phyloP scores from a whole-genome alignment of 108 stramenopile genomes.

The Discostella pseudostelligera region DNA sequence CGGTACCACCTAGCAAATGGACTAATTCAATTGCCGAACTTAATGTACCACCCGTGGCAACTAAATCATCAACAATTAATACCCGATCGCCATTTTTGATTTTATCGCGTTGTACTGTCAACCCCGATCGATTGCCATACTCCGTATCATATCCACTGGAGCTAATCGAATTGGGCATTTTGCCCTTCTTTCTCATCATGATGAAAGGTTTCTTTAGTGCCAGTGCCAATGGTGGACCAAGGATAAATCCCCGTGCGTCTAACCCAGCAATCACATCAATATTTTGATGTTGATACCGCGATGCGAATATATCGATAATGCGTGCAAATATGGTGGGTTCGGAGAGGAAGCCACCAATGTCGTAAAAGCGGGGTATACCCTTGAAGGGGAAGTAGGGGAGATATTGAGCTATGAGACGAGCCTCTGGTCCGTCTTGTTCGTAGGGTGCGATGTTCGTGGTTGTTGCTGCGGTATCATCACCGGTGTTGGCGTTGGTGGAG shows the following conservation, averaged over 20 bases:
- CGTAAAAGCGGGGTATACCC: conserved; percentile 97
- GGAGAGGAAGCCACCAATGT: conserved; percentile 94
- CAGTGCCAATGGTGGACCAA: conserved; percentile 96
- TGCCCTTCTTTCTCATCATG: conserved; percentile 98
- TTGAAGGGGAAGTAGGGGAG: conserved; percentile 98
- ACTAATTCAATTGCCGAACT: conserved; percentile 71
- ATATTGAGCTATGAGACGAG: conserved; percentile 88
- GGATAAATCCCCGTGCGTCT: conserved; percentile 95
- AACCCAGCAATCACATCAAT: conserved; percentile 88
- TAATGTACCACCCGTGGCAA: conserved; percentile 97
- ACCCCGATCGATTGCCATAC: conserved; percentile 88
- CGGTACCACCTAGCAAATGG: conserved; percentile 69
- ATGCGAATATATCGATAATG: conserved; percentile 88
- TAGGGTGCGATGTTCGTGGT: too few relatives aligned
- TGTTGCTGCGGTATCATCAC: neutral
- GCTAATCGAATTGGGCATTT: conserved; percentile 95
- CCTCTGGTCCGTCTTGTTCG: conserved; percentile 79
- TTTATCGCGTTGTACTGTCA: conserved; percentile 90
- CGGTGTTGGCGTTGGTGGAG: neutral
- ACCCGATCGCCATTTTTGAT: conserved; percentile 85
- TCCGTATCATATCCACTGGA: conserved; percentile 88
- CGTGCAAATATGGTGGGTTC: conserved; percentile 87
- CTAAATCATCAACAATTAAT: conserved; percentile 96
- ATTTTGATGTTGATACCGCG: conserved; percentile 55
- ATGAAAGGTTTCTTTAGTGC: conserved; percentile 95